Evolutionary conservation across 1,139 yeast genomes (phyloP), one percentile per base, ranked within the genome.

Genomic region (Geotrichum candidum): DNA sequence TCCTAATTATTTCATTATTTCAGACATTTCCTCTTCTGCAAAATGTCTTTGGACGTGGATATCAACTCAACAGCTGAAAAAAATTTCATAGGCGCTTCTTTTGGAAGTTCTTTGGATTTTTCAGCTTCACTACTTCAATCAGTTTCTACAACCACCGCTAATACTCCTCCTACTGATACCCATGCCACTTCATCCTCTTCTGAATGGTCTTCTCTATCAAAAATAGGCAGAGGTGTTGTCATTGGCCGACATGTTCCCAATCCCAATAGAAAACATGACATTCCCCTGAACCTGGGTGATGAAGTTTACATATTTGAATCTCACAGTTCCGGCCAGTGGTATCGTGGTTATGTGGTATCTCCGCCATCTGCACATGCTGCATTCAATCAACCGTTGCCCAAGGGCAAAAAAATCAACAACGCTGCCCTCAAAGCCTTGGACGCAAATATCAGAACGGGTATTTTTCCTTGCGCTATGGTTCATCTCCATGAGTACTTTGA

Each of bases 281-380:
- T 64, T 13, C 54, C 64, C 68, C 74, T 90, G 60, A 86, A 85
- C 70, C 87, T 90, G 25, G 97, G 96, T 46, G 96, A 90, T 71
- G 89, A 87, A 66, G 84, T 89, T 38, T 89, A 82, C 72, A 78
- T 89, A 41, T 88, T 90, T 70, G 96, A 90, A 73, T 79, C 85
- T 41, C 82, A 82, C 66, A 78, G 77, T 54, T 65, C 72, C 56
- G 78, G 79, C 15, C 82, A 82, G 65, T 90, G 96, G 96, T 91
- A 86, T 46, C 80, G 96, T 69, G 96, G 92, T 23, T 89, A 90
- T 72, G 79, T 83, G 6, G 77, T 73, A 23, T 63, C 70, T 2
- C 60, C 70, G 4, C 73, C 74, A 9, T 61, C 66, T n/a, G 69
- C 71, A 31, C 70, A 66, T 57, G 63, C 71, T n/a, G 70, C 72